Conservation (phyloP, 805 yeast genomes). For the Debaryomyces castellii region DNA sequence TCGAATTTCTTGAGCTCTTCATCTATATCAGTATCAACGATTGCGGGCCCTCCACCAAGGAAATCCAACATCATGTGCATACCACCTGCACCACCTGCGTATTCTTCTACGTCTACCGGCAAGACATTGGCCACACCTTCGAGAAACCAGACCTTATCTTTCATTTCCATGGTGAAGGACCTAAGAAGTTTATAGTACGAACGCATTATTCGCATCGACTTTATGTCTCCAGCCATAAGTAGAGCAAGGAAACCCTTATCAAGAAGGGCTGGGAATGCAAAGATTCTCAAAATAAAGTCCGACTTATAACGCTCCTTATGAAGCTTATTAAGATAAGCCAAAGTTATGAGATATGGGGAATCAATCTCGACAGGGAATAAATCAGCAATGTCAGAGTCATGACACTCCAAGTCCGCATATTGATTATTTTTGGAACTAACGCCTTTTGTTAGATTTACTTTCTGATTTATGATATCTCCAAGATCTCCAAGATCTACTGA, state of each 20-base stretch:
- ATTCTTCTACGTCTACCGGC: slow-evolving; percentile 89
- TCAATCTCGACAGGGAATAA: slow-evolving; percentile 80
- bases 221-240: slow-evolving; percentile 78
- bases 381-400: slow-evolving; percentile 82
- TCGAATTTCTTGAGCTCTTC: slow-evolving; percentile 42
- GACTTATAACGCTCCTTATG: slow-evolving; percentile 80
- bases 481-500: slow-evolving; percentile 89
- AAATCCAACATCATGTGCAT: slow-evolving; percentile 91
- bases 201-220: slow-evolving; percentile 89
- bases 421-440: slow-evolving; percentile 16
- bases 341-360: slow-evolving; percentile 84
- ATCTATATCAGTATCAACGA: slow-evolving; percentile 38
- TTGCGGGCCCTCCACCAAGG: slow-evolving; percentile 64
- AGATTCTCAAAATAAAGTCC: slow-evolving; percentile 81
- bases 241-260: slow-evolving; percentile 77
- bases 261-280: slow-evolving; percentile 89
- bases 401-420: slow-evolving; percentile 68
- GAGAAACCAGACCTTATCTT: slow-evolving; percentile 88
- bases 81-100: slow-evolving; percentile 84
- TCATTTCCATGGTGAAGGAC: slow-evolving; percentile 81
- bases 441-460: slow-evolving; percentile 25
- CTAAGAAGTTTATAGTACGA: slow-evolving; percentile 80
- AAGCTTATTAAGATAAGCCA: slow-evolving; percentile 81
- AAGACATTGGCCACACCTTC: slow-evolving; percentile 88
- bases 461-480: slow-evolving; percentile 62